Evolutionary conservation across 306 rosid genomes (phyloP).

Genomic region (Cucurbita moschata): DNA sequence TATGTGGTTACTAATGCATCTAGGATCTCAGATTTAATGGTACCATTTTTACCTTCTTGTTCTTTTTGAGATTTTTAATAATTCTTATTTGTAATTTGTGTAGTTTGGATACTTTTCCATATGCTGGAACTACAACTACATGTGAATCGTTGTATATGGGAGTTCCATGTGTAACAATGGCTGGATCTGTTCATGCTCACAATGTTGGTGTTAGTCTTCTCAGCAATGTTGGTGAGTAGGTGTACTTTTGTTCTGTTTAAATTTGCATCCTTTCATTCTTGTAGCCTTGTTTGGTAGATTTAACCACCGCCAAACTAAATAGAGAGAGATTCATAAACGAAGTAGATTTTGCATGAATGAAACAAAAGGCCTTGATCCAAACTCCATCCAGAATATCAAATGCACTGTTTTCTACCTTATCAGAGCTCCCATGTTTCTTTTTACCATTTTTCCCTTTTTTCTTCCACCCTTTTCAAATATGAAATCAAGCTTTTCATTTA

Average conservation of each 20-base stretch:
- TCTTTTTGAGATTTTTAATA: background rate
- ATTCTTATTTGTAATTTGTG: constrained; percentile 9
- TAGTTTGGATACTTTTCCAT: constrained; percentile 97
- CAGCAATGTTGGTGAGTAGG: constrained; percentile 71
- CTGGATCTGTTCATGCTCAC: constrained; percentile 94
- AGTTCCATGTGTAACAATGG: constrained; percentile 97
- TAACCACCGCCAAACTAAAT: background rate
- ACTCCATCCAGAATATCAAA: too few species aligned
- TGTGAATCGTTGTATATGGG: constrained; percentile 98
- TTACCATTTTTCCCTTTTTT: too few species aligned
- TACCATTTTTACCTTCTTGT: background rate
- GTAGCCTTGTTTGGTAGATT: background rate
- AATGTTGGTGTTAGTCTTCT: constrained; percentile 99
- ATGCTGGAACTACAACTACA: constrained; percentile 97
- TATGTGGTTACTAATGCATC: background rate
- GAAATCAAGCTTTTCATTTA: too few species aligned
- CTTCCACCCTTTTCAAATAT: too few species aligned
- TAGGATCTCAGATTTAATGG: background rate
- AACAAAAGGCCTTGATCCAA: too few species aligned
- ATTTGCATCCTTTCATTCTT: background rate
- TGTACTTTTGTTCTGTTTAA: background rate
- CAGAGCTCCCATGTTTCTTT: too few species aligned
- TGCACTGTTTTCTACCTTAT: too few species aligned
- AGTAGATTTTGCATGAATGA: background rate
- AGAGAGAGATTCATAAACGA: background rate